Conservation (phyloP, 129 eudicot genomes). For the Artemisia tridentata region DNA sequence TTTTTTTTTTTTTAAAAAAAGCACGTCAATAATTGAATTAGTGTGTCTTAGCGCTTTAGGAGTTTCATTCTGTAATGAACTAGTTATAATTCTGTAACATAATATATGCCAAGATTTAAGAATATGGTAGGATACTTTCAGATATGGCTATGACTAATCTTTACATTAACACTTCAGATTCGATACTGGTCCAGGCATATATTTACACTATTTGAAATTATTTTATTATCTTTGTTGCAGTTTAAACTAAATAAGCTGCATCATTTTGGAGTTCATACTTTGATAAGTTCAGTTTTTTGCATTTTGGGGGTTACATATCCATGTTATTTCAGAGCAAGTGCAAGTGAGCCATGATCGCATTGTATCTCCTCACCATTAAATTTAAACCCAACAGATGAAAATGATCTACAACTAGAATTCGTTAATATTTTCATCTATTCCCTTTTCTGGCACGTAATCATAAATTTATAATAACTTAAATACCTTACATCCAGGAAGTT, state of each 20-base stretch:
- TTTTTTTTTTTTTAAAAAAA: too few species aligned
- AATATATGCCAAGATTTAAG: background rate
- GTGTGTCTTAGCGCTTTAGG: background rate
- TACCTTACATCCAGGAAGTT: background rate
- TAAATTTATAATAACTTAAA: background rate
- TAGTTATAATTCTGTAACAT: background rate
- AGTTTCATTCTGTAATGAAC: background rate
- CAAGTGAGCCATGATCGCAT: conserved; percentile 5
- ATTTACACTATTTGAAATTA: background rate
- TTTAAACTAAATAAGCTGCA: background rate
- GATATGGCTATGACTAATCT: background rate
- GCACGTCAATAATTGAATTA: background rate
- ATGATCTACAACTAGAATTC: conserved; percentile 12
- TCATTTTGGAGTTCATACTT: background rate
- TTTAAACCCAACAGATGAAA: background rate
- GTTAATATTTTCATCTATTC: background rate
- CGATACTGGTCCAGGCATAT: background rate
- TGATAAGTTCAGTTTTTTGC: background rate
- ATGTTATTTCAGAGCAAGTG: background rate
- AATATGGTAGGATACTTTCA: background rate
- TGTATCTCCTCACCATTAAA: conserved; percentile 17
- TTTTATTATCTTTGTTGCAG: background rate
- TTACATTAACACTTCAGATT: background rate
- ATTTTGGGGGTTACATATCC: background rate
- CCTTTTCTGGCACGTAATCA: background rate